Conservation (phyloP, 257 asterid species). For the Fraxinus americana region DNA sequence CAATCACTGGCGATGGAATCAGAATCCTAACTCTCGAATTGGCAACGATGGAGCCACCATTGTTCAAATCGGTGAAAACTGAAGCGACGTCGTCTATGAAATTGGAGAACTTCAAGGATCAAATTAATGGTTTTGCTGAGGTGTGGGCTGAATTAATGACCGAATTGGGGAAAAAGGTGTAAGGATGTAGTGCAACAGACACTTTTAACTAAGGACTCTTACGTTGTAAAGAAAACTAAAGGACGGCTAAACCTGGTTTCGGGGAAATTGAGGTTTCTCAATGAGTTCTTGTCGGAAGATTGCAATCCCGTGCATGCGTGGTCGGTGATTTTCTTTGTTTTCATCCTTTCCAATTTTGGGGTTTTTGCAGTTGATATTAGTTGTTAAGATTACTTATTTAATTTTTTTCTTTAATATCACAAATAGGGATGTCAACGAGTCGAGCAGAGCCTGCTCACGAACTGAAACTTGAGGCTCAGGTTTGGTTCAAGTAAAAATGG, state of each 20-base stretch:
- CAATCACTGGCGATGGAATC: conserved; percentile 44
- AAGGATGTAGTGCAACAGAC: conserved; percentile 83
- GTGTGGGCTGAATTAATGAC: conserved; percentile 86
- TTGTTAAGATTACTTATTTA: no score
- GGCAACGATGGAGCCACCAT: conserved; percentile 30
- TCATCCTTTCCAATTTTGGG: conserved; percentile 27
- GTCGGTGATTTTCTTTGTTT: conserved; percentile 67
- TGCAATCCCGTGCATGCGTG: conserved; percentile 83
- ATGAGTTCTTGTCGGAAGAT: conserved; percentile 85
- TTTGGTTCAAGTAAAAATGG: no score
- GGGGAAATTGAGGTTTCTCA: conserved; percentile 56
- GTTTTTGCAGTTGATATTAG: no score
- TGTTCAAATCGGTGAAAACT: conserved; percentile 16
- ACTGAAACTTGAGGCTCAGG: no score
- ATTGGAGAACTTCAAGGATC: conserved; percentile 75
- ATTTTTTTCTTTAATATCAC: no score
- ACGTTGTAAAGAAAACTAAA: conserved; percentile 61
- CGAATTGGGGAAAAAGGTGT: conserved; percentile 71
- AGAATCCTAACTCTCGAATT: conserved; percentile 35
- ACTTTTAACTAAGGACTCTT: conserved; percentile 71
- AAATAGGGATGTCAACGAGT: no score
- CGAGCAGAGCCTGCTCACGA: no score
- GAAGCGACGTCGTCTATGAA: conserved; percentile 32
- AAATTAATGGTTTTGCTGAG: conserved; percentile 71
- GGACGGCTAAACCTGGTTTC: conserved; percentile 58